These are phyloP conservation scores for Stagonosporopsis rhizophila DNA, from an alignment of 2,329 filamentous ascomycete species.

Conservation along the genomic window DNA sequence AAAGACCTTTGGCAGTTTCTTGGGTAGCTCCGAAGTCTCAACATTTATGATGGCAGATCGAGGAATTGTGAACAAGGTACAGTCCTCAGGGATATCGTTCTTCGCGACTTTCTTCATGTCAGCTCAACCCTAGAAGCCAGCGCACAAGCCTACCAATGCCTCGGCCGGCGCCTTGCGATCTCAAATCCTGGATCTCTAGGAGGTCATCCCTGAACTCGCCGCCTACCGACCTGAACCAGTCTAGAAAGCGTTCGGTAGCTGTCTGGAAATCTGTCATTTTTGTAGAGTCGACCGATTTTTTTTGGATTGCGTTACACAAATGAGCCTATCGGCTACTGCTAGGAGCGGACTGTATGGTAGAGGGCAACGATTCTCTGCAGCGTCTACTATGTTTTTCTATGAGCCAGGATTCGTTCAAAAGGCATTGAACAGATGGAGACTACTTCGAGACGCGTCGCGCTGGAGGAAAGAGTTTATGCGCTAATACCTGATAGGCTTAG, in stretches of 20 bases:
- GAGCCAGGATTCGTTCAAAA: not conserved
- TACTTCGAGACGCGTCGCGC: not conserved
- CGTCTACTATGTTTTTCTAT: not conserved
- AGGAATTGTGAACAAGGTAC: constrained; percentile 31
- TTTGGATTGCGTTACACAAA: not conserved
- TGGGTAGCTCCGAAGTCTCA: constrained; percentile 26
- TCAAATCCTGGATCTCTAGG: constrained; percentile 29
- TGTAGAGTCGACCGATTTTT: too few species aligned
- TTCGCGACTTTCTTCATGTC: constrained; percentile 19
- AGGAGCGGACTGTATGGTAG: not conserved
- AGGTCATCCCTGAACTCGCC: constrained; percentile 32
- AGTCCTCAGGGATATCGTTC: constrained; percentile 25
- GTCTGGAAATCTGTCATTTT: constrained; percentile 28
- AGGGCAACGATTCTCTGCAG: not conserved
- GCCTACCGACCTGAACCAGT: constrained; percentile 31
- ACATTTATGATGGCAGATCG: constrained; percentile 30
- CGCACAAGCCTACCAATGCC: constrained; percentile 27
- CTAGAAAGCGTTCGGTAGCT: constrained; percentile 25
- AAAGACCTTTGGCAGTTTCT: constrained; percentile 27
- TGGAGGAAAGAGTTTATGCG: not conserved
- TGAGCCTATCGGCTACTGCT: not conserved
- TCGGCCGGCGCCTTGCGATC: constrained; percentile 29
- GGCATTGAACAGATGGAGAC: not conserved
- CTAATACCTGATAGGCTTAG: not conserved
- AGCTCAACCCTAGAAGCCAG: not conserved